These are phyloP conservation scores for Quercus robur DNA, from an alignment of 306 rosid species.

Conservation along the genomic window DNA sequence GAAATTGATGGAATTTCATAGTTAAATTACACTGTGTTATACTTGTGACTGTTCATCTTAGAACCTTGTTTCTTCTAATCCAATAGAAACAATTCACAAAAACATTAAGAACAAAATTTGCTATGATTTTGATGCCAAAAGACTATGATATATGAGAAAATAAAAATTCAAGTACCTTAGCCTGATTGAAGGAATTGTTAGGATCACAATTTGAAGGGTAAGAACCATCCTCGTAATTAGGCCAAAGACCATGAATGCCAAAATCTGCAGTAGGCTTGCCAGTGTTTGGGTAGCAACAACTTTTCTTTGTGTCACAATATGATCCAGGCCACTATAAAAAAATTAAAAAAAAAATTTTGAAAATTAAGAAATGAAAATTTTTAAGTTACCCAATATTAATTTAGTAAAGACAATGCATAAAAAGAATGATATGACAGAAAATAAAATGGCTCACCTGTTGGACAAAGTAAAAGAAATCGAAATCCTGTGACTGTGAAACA, in stretches of 20 bases:
- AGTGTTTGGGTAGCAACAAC: slow-evolving; percentile 73
- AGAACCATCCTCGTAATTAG: slow-evolving; percentile 59
- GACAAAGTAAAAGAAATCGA: slow-evolving; percentile 86
- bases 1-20: no score
- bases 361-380: background rate
- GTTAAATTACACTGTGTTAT: no score
- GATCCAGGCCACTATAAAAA: slow-evolving; percentile 85
- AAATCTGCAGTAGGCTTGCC: slow-evolving; percentile 79
- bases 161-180: slow-evolving; percentile 30
- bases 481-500: slow-evolving; percentile 36
- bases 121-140: no score
- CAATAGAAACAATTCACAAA: no score
- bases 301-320: slow-evolving; percentile 2
- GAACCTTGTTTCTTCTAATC: no score
- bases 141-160: no score
- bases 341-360: background rate
- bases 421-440: background rate
- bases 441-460: slow-evolving; percentile 47
- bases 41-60: no score
- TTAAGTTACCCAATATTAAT: background rate
- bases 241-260: slow-evolving; percentile 85
- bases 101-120: no score
- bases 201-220: slow-evolving; percentile 77
- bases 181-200: slow-evolving; percentile 39
- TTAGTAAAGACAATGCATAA: background rate